Conservation (phyloP, 768 basidiomycete species). For the Mycena vitilis region DNA sequence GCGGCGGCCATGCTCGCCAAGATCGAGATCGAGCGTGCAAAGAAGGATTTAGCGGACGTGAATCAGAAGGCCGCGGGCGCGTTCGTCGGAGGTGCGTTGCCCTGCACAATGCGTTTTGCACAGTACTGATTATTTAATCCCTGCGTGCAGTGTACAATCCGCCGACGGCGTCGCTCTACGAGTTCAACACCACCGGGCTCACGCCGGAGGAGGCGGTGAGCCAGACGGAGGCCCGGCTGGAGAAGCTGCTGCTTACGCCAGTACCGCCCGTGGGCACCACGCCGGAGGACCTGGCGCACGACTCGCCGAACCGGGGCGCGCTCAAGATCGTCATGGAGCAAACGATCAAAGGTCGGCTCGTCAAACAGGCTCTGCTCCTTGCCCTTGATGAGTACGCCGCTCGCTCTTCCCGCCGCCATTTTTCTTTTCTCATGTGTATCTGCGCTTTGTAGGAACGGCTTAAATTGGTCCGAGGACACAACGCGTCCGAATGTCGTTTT, state of each 20-base stretch:
- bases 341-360: constrained; percentile 33
- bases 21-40: constrained; percentile 31
- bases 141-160: constrained; percentile 33
- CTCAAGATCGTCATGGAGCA: constrained; percentile 34
- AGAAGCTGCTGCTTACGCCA: constrained; percentile 28
- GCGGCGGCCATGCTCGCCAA: constrained; percentile 28
- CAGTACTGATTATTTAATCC: background rate
- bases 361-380: constrained; percentile 27
- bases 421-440: background rate
- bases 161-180: constrained; percentile 34
- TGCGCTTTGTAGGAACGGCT: constrained; percentile 12
- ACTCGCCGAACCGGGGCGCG: constrained; percentile 34
- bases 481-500: constrained; percentile 28
- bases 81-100: constrained; percentile 28
- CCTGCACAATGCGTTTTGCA: background rate
- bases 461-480: constrained; percentile 29
- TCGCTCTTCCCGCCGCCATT: background rate
- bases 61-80: constrained; percentile 35
- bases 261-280: constrained; percentile 31
- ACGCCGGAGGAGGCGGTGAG: constrained; percentile 34
- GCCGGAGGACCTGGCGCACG: constrained; percentile 30
- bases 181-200: constrained; percentile 37
- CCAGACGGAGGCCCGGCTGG: constrained; percentile 33
- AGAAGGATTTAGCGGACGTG: constrained; percentile 31
- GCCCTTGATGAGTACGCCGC: constrained; percentile 23